Percentiles rank a stretch among this genome's conserved stretches.
phyloP scores from a whole-genome alignment of 1,284 basidiomycete genomes.

The Microbotryum intermedium region DNA sequence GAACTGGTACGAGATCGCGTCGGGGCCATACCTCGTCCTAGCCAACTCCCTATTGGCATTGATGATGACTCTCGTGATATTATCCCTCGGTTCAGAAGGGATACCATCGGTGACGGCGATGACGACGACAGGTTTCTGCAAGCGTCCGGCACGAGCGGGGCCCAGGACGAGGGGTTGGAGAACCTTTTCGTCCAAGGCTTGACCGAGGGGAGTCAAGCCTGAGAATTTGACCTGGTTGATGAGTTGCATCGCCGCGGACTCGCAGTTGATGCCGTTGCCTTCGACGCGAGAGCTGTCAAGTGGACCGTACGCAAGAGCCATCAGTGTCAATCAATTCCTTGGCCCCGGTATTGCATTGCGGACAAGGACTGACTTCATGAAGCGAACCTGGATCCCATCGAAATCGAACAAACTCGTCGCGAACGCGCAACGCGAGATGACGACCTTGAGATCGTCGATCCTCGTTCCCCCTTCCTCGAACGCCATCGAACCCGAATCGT shows the following conservation, averaged over 20 bases:
- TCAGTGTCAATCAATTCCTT: too few species aligned
- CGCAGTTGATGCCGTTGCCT: constrained; percentile 43
- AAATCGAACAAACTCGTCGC: constrained; percentile 43
- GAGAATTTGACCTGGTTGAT: constrained; percentile 44
- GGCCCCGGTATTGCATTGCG: too few species aligned
- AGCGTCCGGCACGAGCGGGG: constrained; percentile 38
- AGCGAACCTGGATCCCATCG: constrained; percentile 33
- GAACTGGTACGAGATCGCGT: constrained; percentile 42
- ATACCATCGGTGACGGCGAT: constrained; percentile 35
- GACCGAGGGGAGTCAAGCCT: constrained; percentile 27
- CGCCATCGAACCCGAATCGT: constrained; percentile 9
- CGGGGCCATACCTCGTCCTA: constrained; percentile 41
- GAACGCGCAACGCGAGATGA: constrained; percentile 38
- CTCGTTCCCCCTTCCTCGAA: constrained; percentile 34
- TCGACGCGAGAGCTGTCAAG: constrained; percentile 35
- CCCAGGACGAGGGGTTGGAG: constrained; percentile 43
- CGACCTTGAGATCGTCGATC: constrained; percentile 32
- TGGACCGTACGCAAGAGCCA: too few species aligned
- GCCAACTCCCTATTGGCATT: constrained; percentile 38
- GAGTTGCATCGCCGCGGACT: constrained; percentile 40
- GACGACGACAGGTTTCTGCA: constrained; percentile 45
- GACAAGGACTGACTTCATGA: constrained; percentile 41
- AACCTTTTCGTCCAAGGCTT: constrained; percentile 41
- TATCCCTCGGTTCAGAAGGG: constrained; percentile 39
- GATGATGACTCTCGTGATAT: constrained; percentile 42